phyloP scores from a whole-genome alignment of 108 stramenopile genomes.

The Skeletonema tropicum region DNA sequence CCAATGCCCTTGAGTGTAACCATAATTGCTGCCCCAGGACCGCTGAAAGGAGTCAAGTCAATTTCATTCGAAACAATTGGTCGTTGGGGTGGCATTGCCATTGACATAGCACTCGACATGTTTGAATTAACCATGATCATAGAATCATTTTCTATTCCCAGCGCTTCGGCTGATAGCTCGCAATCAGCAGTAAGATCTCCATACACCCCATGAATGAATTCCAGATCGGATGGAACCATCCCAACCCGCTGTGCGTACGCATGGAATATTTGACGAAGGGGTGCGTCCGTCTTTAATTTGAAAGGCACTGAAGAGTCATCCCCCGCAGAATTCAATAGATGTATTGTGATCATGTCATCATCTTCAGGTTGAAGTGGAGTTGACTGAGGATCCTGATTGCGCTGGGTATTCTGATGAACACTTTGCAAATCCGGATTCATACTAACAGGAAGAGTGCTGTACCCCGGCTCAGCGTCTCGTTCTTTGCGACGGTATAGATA shows the following conservation, averaged over 20 bases:
- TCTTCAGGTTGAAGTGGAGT: neutral
- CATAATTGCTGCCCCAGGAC: neutral
- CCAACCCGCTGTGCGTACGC: neutral
- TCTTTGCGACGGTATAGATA: neutral
- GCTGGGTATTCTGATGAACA: neutral
- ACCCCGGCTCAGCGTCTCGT: neutral
- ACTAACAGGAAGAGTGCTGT: neutral
- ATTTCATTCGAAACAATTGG: neutral
- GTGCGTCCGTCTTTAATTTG: neutral
- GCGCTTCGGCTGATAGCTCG: neutral
- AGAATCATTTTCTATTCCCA: neutral
- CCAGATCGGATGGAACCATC: neutral
- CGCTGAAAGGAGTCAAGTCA: constrained; percentile 1
- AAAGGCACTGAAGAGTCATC: neutral
- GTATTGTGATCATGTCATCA: neutral
- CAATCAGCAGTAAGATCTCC: neutral
- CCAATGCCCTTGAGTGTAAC: neutral
- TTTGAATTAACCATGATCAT: neutral
- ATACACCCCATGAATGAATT: neutral
- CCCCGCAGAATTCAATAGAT: neutral
- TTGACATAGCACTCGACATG: neutral
- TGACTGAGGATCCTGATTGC: neutral
- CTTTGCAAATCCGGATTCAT: neutral
- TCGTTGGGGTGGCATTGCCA: neutral
- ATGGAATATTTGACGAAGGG: neutral